Percentiles rank a stretch among this genome's conserved stretches.
phyloP scores from a whole-genome alignment of 2,329 filamentous ascomycete species.

The Penicillium sp. region DNA sequence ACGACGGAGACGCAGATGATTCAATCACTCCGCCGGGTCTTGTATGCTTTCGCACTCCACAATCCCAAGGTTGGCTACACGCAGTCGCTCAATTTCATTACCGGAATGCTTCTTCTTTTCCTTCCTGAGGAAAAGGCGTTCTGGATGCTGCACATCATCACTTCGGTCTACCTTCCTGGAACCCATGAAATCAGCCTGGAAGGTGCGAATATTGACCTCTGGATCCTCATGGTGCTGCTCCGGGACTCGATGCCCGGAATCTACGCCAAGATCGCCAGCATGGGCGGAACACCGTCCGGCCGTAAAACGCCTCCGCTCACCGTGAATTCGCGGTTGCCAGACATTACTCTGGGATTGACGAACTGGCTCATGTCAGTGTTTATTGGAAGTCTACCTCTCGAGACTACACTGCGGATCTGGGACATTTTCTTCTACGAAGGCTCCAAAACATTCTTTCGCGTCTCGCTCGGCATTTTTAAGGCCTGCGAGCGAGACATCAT shows the following conservation, averaged over 20 bases:
- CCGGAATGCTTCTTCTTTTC: conserved; percentile 82
- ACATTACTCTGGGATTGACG: conserved; percentile 86
- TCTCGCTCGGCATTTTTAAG: conserved; percentile 88
- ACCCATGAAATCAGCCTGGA: conserved; percentile 88
- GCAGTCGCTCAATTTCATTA: conserved; percentile 91
- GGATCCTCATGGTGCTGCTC: conserved; percentile 82
- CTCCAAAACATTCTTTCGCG: conserved; percentile 86
- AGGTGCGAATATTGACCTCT: conserved; percentile 87
- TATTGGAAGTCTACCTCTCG: conserved; percentile 85
- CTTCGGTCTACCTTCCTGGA: conserved; percentile 77
- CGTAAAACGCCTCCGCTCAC: conserved; percentile 42
- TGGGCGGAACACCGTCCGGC: conserved; percentile 41
- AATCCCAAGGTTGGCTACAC: conserved; percentile 92
- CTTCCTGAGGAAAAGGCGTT: conserved; percentile 89
- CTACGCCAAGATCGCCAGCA: conserved; percentile 82
- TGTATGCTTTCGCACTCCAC: conserved; percentile 85
- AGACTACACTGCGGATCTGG: conserved; percentile 88
- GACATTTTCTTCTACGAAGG: conserved; percentile 95
- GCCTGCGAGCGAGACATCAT: conserved; percentile 75
- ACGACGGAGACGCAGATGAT: conserved; percentile 70
- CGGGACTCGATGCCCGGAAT: conserved; percentile 75
- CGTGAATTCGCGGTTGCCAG: conserved; percentile 60
- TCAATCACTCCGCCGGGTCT: conserved; percentile 71
- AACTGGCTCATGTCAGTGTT: conserved; percentile 99
- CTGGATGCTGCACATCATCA: conserved; percentile 89